These are phyloP conservation scores for Penicillium steckii DNA, from an alignment of 495 filamentous ascomycete species.

Conservation along the genomic window DNA sequence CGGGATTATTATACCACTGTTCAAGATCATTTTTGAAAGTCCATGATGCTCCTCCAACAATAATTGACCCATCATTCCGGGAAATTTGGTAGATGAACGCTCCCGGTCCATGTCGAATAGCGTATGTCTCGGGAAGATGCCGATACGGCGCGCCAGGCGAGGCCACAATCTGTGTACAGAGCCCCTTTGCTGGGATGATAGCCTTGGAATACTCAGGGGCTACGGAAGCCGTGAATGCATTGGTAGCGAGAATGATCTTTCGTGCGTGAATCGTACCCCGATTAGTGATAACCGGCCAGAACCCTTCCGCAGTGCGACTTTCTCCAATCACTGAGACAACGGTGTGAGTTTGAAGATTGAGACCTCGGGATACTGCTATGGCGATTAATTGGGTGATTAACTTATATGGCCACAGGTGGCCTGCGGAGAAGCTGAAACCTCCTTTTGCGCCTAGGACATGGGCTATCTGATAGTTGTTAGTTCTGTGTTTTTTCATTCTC, in stretches of 20 bases:
- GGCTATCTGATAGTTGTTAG: constrained; percentile 20
- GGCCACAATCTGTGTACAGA: constrained; percentile 64
- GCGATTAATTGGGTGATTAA: constrained; percentile 61
- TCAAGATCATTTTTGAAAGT: constrained; percentile 48
- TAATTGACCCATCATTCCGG: constrained; percentile 68
- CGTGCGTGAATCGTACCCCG: constrained; percentile 52
- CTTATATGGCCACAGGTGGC: constrained; percentile 64
- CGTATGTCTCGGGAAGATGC: constrained; percentile 29
- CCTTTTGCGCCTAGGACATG: constrained; percentile 34
- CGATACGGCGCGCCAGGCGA: constrained; percentile 45
- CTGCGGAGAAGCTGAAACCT: constrained; percentile 46
- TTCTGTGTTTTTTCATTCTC: neutral
- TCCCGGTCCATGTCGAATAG: constrained; percentile 16
- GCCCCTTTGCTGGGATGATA: constrained; percentile 55
- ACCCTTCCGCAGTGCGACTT: constrained; percentile 12
- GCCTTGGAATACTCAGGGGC: constrained; percentile 54
- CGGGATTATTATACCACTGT: constrained; percentile 52
- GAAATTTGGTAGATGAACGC: constrained; percentile 60
- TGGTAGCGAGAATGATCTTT: constrained; percentile 67
- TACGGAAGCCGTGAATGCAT: constrained; percentile 65
- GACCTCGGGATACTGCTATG: constrained; percentile 9
- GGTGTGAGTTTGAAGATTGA: constrained; percentile 65
- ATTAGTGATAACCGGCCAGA: constrained; percentile 45
- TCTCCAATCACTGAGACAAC: constrained; percentile 41
- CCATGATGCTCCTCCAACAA: constrained; percentile 60